A percentile compares a stretch with the other conserved stretches of the same genome.
Conservation (phyloP, 2,329 filamentous ascomycete species). For the Colletotrichum karsti region DNA sequence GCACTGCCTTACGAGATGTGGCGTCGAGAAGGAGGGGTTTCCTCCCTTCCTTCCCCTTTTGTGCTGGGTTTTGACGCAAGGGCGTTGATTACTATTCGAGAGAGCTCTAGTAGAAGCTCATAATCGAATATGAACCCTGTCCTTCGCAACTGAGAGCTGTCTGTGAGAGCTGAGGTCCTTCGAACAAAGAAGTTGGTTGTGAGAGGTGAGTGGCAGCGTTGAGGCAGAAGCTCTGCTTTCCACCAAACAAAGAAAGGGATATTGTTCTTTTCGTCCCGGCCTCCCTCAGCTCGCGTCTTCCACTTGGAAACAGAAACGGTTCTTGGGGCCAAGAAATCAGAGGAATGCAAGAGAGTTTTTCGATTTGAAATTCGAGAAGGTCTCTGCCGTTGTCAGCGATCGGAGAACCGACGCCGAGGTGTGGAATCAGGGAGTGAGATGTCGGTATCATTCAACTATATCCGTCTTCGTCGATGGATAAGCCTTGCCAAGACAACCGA, state of each 20-base stretch:
- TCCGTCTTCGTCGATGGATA: constrained; percentile 6
- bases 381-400: neutral
- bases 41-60: neutral
- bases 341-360: neutral
- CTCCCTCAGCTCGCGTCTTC: neutral
- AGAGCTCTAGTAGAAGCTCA: neutral
- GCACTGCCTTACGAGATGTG: neutral
- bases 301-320: neutral
- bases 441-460: neutral
- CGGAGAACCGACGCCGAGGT: neutral
- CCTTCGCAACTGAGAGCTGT: neutral
- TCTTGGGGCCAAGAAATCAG: neutral
- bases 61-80: neutral
- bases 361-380: neutral
- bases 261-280: neutral
- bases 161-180: too few species aligned
- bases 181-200: neutral
- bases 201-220: neutral
- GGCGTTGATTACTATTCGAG: neutral
- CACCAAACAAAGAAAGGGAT: neutral
- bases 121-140: neutral
- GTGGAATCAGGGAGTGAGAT: neutral
- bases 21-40: neutral
- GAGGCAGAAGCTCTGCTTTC: neutral
- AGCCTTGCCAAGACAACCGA: neutral